Conservation (phyloP, 306 rosid genomes). For the Potentilla sterilis region DNA sequence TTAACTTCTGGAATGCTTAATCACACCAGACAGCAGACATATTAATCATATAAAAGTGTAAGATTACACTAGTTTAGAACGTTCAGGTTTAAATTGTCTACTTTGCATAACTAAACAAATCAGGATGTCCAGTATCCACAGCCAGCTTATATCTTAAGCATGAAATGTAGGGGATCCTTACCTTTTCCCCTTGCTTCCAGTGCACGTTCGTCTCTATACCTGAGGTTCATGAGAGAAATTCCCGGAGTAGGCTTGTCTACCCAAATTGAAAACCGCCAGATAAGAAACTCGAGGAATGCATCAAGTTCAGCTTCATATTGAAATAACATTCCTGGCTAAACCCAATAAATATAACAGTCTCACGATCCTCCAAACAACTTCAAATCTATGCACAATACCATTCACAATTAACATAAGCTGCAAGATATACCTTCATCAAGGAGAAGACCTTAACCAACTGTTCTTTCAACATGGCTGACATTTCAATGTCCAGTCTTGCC, state of each 20-base stretch:
- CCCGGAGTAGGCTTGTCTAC: conserved; percentile 99
- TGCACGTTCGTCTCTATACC: conserved; percentile 93
- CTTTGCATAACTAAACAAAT: not conserved
- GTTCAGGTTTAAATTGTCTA: not conserved
- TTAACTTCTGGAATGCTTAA: not conserved
- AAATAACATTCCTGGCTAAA: conserved; percentile 99
- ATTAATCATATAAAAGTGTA: not conserved
- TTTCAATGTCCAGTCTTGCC: conserved; percentile 86
- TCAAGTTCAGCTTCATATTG: conserved; percentile 94
- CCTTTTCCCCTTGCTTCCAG: conserved; percentile 72
- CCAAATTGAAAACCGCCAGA: conserved; percentile 98
- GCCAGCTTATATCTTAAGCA: conserved; percentile 15
- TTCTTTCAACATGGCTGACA: conserved; percentile 98
- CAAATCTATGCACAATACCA: conserved; percentile 13
- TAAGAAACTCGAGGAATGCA: conserved; percentile 97
- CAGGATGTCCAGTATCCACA: not conserved
- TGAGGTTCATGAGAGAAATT: conserved; percentile 89
- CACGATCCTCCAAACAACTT: conserved; percentile 16
- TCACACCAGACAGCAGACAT: not conserved
- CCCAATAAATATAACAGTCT: conserved; percentile 42
- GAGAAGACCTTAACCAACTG: conserved; percentile 93
- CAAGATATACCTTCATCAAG: conserved; percentile 75
- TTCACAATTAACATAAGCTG: conserved; percentile 13
- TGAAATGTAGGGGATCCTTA: conserved; percentile 32
- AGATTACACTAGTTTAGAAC: not conserved